These are phyloP conservation scores for Salix purpurea DNA, from an alignment of 345 rosid genomes.

Conservation along the genomic window DNA sequence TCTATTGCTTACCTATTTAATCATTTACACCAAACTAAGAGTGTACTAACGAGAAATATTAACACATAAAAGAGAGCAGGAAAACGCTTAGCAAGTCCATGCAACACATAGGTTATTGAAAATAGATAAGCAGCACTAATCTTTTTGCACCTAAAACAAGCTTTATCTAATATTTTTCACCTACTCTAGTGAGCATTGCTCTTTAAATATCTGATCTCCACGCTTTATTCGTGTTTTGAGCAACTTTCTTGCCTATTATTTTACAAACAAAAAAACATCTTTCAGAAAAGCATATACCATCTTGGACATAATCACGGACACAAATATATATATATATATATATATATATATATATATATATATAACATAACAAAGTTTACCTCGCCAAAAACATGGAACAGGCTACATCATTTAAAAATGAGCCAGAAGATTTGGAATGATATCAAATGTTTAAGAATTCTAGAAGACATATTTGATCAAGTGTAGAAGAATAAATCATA, in stretches of 20 bases:
- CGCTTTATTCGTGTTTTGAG: too few relatives aligned
- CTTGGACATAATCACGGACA: background rate
- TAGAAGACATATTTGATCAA: background rate
- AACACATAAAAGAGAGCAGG: background rate
- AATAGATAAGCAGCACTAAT: too few relatives aligned
- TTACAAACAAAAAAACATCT: background rate
- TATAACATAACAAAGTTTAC: background rate
- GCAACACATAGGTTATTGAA: too few relatives aligned
- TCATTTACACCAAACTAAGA: background rate
- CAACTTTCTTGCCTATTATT: background rate
- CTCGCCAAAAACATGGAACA: background rate
- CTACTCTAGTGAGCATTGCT: too few relatives aligned
- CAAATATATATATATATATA: too few relatives aligned
- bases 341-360: background rate
- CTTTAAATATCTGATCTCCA: too few relatives aligned
- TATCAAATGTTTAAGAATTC: background rate
- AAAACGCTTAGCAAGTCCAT: too few relatives aligned
- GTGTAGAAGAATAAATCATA: background rate
- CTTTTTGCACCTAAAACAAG: too few relatives aligned
- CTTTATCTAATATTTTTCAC: too few relatives aligned
- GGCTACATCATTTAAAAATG: background rate
- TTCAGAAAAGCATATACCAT: background rate
- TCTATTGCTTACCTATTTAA: background rate
- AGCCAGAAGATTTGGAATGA: background rate
- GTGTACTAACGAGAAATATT: background rate